These are phyloP conservation scores for Beauveria sp. DNA, from an alignment of 2,329 filamentous ascomycete genomes.

Conservation along the genomic window DNA sequence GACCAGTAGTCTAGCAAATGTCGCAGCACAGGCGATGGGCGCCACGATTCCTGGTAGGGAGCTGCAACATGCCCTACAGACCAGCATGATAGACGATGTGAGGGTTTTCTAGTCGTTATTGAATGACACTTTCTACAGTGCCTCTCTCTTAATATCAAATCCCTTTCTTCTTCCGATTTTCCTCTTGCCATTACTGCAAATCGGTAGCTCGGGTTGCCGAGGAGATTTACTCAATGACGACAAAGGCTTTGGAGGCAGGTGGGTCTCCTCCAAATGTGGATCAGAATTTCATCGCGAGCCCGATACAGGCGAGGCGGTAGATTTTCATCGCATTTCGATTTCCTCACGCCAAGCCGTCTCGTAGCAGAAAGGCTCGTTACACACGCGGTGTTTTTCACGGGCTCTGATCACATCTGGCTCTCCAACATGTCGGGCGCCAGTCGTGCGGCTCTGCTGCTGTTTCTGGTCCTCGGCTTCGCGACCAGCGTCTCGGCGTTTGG, in stretches of 20 bases:
- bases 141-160: too few species aligned
- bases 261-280: background rate
- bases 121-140: too few species aligned
- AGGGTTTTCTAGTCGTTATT: too few species aligned
- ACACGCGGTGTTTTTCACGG: background rate
- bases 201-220: background rate
- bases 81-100: background rate
- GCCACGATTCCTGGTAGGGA: too few species aligned
- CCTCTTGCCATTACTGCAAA: background rate
- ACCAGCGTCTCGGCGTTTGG: conserved; percentile 28
- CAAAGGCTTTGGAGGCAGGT: background rate
- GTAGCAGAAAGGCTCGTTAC: background rate
- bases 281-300: background rate
- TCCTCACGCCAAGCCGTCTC: too few species aligned
- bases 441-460: conserved; percentile 9
- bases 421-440: background rate
- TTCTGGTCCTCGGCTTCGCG: conserved; percentile 21
- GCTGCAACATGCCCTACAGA: too few species aligned
- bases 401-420: background rate
- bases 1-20: too few species aligned
- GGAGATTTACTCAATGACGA: background rate
- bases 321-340: background rate
- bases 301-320: background rate
- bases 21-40: too few species aligned
- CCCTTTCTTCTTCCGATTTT: background rate